These are phyloP conservation scores for Fistulina hepatica DNA, from an alignment of 1,284 basidiomycete genomes.

Conservation along the genomic window DNA sequence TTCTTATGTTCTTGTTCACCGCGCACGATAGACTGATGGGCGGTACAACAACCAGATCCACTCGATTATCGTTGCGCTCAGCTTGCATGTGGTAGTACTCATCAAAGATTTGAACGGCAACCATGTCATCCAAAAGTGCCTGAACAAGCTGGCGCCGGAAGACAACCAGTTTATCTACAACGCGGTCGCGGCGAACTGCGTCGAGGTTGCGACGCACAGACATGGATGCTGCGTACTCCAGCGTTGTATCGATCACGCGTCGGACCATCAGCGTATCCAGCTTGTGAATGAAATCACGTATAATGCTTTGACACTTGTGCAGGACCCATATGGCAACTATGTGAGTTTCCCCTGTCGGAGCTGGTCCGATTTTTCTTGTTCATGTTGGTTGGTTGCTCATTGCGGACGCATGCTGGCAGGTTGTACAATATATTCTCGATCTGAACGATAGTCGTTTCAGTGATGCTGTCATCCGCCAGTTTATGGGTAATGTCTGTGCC, in stretches of 20 bases:
- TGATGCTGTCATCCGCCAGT: slow-evolving; percentile 95
- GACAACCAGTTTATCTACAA: slow-evolving; percentile 99
- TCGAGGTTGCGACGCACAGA: slow-evolving; percentile 98
- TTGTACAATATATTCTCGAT: slow-evolving; percentile 96
- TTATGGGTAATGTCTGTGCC: slow-evolving; percentile 94
- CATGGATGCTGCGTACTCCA: slow-evolving; percentile 99
- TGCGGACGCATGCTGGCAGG: too few relatives aligned
- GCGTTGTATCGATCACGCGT: slow-evolving; percentile 97
- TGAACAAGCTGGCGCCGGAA: slow-evolving; percentile 95
- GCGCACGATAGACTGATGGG: slow-evolving; percentile 55
- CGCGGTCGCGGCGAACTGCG: slow-evolving; percentile 96
- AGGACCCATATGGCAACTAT: slow-evolving; percentile 97
- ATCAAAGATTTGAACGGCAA: slow-evolving; percentile 99
- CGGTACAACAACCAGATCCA: slow-evolving; percentile 89
- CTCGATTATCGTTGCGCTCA: slow-evolving; percentile 93
- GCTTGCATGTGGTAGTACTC: slow-evolving; percentile 94
- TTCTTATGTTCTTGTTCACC: slow-evolving; percentile 29
- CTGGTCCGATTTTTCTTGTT: too few relatives aligned
- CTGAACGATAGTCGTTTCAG: slow-evolving; percentile 97
- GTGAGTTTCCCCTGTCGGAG: slow-evolving; percentile 37
- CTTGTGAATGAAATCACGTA: slow-evolving; percentile 98
- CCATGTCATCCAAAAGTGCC: slow-evolving; percentile 99
- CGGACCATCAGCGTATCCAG: slow-evolving; percentile 90
- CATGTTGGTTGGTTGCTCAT: too few relatives aligned
- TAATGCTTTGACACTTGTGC: slow-evolving; percentile 94